Evolutionary conservation across 176 grass and related monocot genomes (phyloP), one percentile per base, ranked within the genome.

Genomic region (Metroxylon sagu): DNA sequence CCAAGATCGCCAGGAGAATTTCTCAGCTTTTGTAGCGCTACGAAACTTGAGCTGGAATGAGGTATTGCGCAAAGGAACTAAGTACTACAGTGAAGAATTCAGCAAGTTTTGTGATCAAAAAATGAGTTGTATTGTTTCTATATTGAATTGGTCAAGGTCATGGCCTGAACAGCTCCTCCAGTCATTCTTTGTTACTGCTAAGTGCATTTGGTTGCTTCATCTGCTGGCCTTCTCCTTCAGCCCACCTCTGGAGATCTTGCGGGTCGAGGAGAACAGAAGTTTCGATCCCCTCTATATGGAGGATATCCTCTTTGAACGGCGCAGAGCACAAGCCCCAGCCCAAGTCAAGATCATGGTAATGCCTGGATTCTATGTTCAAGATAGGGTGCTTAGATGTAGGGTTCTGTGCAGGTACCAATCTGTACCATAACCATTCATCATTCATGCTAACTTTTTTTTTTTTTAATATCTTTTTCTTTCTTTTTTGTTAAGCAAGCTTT

Each of bases 171-270:
- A 98, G 76, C 76, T 98, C 6, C 85, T 98, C 50, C 84, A 88
- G 69, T 88, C 79, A 64, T 98, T 98, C 69, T 98, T 98, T 17
- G 93, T 98, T 14, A 82, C 87, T 14, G 60, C 81, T 0, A 98
- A 98, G 12, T 98, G 93, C 79, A 85, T 98, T 76, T 98, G 93
- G 93, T 54, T 98, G 66, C 82, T 98, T 58, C 93, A 98, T 83
- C 72, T 92, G 1, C 72, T 98, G 52, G 88, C 93, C 0, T 98
- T 98, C 64, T 98, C 93, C 1, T 98, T 98, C 69, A 79, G 54
- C 76, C 93, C 93, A 0, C 84, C 87, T 0, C 60, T 92, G 68
- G 59, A 14, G n/a, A 73, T 92, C 50, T 57, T 98, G 52, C 58
- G 84, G 25, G 76, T 92, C 0, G 84, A 89, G 57, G 93, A 98